Evolutionary conservation across 2,329 filamentous ascomycete genomes (phyloP).

Genomic region (Pseudogymnoascus sp.): DNA sequence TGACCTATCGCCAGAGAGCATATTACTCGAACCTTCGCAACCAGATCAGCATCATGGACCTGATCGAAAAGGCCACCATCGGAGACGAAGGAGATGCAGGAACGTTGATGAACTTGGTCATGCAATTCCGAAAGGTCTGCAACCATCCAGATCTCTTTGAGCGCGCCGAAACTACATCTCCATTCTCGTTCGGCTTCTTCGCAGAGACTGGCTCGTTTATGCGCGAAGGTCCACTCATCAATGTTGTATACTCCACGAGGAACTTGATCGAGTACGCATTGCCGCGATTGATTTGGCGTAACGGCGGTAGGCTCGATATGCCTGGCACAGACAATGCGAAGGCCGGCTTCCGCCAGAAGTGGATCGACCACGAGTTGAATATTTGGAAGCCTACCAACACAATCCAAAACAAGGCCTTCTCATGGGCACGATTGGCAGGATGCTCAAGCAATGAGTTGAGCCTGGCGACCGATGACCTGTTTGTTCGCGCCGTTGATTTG

Average conservation of each 20-base stretch:
- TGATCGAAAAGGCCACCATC: constrained; percentile 92
- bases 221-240: constrained; percentile 73
- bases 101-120: constrained; percentile 97
- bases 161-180: constrained; percentile 82
- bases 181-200: constrained; percentile 76
- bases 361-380: constrained; percentile 76
- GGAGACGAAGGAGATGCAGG: constrained; percentile 93
- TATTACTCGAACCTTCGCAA: constrained; percentile 90
- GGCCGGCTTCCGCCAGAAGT: constrained; percentile 75
- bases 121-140: constrained; percentile 99
- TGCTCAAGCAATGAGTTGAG: constrained; percentile 67
- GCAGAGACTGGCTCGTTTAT: constrained; percentile 94
- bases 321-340: constrained; percentile 64
- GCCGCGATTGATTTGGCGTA: constrained; percentile 74
- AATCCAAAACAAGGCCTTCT: constrained; percentile 62
- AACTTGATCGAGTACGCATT: constrained; percentile 79
- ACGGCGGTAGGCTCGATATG: constrained; percentile 68
- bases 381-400: constrained; percentile 82
- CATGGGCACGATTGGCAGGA: constrained; percentile 84
- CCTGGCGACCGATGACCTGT: constrained; percentile 59
- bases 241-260: constrained; percentile 80
- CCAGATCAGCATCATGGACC: constrained; percentile 97
- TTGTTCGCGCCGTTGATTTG: constrained; percentile 64
- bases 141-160: constrained; percentile 98
- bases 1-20: constrained; percentile 91